Evolutionary conservation across 331 rosid species (phyloP), one percentile per base, ranked within the genome.

Genomic region (Phaseolus coccineus): DNA sequence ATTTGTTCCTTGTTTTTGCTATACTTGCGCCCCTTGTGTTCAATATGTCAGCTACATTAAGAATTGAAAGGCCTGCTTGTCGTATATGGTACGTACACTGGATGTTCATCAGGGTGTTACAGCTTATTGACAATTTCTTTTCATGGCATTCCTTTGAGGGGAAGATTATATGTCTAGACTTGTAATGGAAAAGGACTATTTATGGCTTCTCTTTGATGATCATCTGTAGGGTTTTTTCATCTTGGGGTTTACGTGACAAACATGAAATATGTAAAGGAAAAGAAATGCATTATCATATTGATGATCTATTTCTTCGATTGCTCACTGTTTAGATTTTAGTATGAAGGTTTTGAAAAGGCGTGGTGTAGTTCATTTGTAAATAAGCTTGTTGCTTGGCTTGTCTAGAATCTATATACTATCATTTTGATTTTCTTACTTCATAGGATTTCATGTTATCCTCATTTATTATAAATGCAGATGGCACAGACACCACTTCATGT

Each of bases 401-500:
- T 27, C 52, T 64, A 52, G n/a, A n/a, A n/a, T 16, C 15, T 69
- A 9, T 71, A 7, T 37, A 24, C 50, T 37, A 47, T 7, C 30
- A 63, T 70, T 56, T 66, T 47, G 9, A 55, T 3, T 83, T 55
- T 73, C 79, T 42, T 73, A 35, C 68, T 61, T 66, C 56, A 14
- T 67, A 28, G 52, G 12, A 25, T 59, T 69, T 11, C 67, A 4
- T 59, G 14, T 76, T 74, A 31, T 66, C 13, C 66, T 35, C 42
- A 59, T 50, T 64, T 81, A 61, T 74, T 67, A 61, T 37, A 42
- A 72, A 80, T 87, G 85, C 90, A 96, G 99, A 96, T 96, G 98
- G 93, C 86, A 52, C 93, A 96, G 82, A 96, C 99, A 64, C 99
- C 99, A 3, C 97, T 96, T 73, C 99, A 96, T 81, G 94, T 93